Base-by-base conservation (phyloP, 176 grass and related monocot genomes). In the Bonia amplexicaulis region DNA sequence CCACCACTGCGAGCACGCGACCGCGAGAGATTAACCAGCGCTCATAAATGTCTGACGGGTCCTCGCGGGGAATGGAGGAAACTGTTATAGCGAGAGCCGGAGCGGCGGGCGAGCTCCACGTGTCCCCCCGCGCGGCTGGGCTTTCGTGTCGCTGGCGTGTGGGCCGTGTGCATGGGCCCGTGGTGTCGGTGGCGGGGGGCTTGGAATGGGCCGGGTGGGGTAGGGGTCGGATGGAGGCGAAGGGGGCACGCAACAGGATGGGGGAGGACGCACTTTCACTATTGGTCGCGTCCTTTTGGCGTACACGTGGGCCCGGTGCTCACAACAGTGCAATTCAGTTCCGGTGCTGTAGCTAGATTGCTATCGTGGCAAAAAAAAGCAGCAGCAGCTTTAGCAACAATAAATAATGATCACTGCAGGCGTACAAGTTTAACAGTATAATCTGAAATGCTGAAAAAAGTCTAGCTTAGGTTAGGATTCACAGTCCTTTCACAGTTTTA, bases 91-190 rank as follows among this genome's bases (percentile, higher is more conserved):
- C 22, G 58, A 64, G 69, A 54, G 80, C 74, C 27, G 72, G 79
- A 65, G 90, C 47, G 13, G 42, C 66, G 45, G 1, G 41, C 6
- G 66, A 76, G 81, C 78, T 65, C 86, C 90, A 86, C 90, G 90
- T 88, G 90, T 77, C 82, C 64, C 19, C 6, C 13, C 4, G 47
- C 13, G 19, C 7, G 60, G 14, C 3, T 27, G 17, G 52, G 44
- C 31, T 31, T 31, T 20, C 0, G 61, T 41, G 7, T 23, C 44
- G 16, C 71, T 77, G 78, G 73, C 1, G 14, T 0, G 54, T 78
- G 88, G 84, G 88, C 55, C 59, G 12, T 16, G 3, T 6, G 63
- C 0, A 8, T 19, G 27, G 57, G 17, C 2, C 53, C 55, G 12
- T 7, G 22, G 2, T 29, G 55, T 27, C 42, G 55, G 42, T 37